Evolutionary conservation across 2,329 filamentous ascomycete species (phyloP).

Genomic region (Hypomyces perniciosus): DNA sequence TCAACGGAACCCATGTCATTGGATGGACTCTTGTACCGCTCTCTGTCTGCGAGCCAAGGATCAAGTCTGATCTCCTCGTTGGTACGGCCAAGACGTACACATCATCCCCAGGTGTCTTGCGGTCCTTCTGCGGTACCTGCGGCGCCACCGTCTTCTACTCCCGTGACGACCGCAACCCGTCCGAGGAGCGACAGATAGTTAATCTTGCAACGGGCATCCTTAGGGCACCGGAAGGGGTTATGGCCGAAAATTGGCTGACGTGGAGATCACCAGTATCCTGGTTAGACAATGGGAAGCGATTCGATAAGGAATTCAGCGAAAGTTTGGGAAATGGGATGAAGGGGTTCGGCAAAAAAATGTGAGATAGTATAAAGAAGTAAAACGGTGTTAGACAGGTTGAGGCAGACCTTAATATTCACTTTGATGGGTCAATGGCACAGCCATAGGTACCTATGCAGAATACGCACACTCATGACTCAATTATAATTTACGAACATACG

Average conservation of each 20-base stretch:
- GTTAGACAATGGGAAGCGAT: slow-evolving; percentile 29
- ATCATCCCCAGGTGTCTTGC: slow-evolving; percentile 32
- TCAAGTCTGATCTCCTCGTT: slow-evolving; percentile 31
- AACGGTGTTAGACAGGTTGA: too few relatives aligned
- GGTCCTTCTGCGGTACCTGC: slow-evolving; percentile 41
- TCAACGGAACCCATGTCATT: slow-evolving; percentile 35
- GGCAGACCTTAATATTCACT: too few relatives aligned
- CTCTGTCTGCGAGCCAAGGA: slow-evolving; percentile 28
- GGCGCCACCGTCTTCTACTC: slow-evolving; percentile 39
- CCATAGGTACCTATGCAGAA: too few relatives aligned
- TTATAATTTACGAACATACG: too few relatives aligned
- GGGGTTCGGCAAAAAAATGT: slow-evolving; percentile 31
- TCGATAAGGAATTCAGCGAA: slow-evolving; percentile 31
- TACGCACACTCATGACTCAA: too few relatives aligned
- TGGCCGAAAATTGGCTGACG: slow-evolving; percentile 41
- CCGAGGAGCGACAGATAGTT: slow-evolving; percentile 30
- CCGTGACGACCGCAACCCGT: slow-evolving; percentile 21
- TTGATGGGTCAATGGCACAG: too few relatives aligned
- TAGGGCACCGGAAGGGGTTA: slow-evolving; percentile 37
- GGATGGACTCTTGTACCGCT: slow-evolving; percentile 39
- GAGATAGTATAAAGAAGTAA: slow-evolving; percentile 21
- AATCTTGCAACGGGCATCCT: slow-evolving; percentile 40
- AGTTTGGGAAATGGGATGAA: slow-evolving; percentile 32
- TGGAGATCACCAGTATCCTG: slow-evolving; percentile 37
- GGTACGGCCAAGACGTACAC: slow-evolving; percentile 40